phyloP scores from a whole-genome alignment of 1,284 basidiomycete genomes.

The Tilletia caries region DNA sequence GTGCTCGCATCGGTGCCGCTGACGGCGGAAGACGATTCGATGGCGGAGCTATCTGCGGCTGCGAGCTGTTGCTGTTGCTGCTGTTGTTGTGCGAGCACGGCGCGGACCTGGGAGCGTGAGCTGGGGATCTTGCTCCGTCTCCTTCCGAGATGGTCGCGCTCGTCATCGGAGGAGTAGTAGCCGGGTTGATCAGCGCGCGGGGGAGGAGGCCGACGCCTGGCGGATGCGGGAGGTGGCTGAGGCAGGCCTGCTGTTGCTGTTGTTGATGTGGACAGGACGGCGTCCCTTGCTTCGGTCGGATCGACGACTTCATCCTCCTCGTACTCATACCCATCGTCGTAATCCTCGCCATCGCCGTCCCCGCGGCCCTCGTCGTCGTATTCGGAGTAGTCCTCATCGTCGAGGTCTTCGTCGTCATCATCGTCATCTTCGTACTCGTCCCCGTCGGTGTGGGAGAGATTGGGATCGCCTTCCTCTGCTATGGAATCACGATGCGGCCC shows the following conservation, averaged over 20 bases:
- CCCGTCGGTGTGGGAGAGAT: constrained; percentile 33
- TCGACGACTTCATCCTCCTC: constrained; percentile 26
- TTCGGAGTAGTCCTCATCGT: constrained; percentile 20
- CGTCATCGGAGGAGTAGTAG: constrained; percentile 8
- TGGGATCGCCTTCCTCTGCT: not conserved
- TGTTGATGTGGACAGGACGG: not conserved
- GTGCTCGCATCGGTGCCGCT: constrained; percentile 2
- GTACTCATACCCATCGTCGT: constrained; percentile 17
- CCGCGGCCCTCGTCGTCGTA: constrained; percentile 13
- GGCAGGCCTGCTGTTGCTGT: not conserved
- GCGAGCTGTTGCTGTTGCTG: not conserved
- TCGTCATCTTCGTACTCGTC: constrained; percentile 27
- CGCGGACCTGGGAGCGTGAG: not conserved
- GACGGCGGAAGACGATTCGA: not conserved
- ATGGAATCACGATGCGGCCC: constrained; percentile 18
- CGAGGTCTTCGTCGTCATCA: constrained; percentile 31
- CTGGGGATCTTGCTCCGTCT: not conserved
- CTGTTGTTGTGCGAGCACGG: constrained; percentile 6
- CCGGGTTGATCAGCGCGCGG: not conserved
- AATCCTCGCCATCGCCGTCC: constrained; percentile 1
- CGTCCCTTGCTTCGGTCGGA: not conserved
- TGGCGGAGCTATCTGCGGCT: not conserved
- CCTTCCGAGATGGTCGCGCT: not conserved
- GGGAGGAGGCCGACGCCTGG: too few species aligned
- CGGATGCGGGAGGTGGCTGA: not conserved